A percentile compares a stretch with the other conserved stretches of the same genome.
These are phyloP conservation scores for Umbelopsis sp. DNA, from an alignment of 192 early-diverging fungal genomes.

Conservation along the genomic window DNA sequence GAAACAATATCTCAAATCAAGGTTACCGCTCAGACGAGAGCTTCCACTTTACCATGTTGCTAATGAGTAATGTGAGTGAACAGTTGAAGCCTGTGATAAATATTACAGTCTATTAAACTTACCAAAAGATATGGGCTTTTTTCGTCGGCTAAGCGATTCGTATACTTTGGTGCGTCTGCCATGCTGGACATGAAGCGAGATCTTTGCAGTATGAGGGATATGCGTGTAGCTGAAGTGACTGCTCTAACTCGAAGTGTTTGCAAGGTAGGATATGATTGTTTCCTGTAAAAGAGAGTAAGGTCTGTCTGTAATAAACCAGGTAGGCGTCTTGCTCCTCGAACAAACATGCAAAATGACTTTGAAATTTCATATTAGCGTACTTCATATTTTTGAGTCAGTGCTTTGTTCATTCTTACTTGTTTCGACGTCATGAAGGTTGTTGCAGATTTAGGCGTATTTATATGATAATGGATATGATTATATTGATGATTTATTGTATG, in stretches of 20 bases:
- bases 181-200: neutral
- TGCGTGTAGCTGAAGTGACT: neutral
- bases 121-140: conserved; percentile 64
- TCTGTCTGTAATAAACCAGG: too few relatives aligned
- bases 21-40: neutral
- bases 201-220: neutral
- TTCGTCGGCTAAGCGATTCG: conserved; percentile 56
- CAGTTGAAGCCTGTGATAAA: neutral
- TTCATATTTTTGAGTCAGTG: neutral
- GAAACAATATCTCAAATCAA: too few relatives aligned
- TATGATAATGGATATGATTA: too few relatives aligned
- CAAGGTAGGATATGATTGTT: too few relatives aligned
- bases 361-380: neutral
- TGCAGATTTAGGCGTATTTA: too few relatives aligned
- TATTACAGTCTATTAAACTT: conserved; percentile 5
- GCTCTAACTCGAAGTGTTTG: neutral
- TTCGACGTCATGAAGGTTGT: neutral
- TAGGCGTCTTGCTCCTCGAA: neutral
- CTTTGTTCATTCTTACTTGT: conserved; percentile 8
- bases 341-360: neutral
- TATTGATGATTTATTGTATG: too few relatives aligned
- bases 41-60: conserved; percentile 41
- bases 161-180: conserved; percentile 21
- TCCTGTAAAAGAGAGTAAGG: too few relatives aligned
- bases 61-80: conserved; percentile 8